These are phyloP conservation scores for Ophiognomonia clavigignenti-juglandacearum DNA, from an alignment of 2,329 filamentous ascomycete species.

Conservation along the genomic window DNA sequence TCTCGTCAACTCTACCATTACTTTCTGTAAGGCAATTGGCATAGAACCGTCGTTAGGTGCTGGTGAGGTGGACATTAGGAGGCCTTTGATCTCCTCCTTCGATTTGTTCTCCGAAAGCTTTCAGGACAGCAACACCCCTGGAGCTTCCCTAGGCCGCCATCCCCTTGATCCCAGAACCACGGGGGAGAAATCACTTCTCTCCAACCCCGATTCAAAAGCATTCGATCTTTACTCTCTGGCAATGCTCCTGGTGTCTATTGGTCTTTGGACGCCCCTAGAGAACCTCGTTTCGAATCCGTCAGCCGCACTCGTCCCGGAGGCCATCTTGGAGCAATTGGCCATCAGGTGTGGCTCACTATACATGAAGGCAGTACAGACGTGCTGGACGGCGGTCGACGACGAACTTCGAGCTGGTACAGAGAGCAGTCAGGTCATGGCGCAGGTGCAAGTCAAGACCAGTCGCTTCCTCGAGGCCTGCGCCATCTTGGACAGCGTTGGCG, in stretches of 20 bases:
- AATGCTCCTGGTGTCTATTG: conserved; percentile 68
- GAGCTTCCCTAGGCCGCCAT: conserved; percentile 56
- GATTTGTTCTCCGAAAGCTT: conserved; percentile 61
- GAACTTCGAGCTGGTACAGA: conserved; percentile 43
- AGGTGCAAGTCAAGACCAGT: conserved; percentile 49
- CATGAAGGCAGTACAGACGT: conserved; percentile 68
- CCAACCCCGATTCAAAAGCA: conserved; percentile 50
- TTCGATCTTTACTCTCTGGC: conserved; percentile 70
- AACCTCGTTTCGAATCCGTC: conserved; percentile 41
- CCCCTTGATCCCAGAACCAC: conserved; percentile 55
- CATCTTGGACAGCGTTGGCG: conserved; percentile 55
- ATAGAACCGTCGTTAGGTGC: conserved; percentile 35
- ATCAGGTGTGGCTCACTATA: conserved; percentile 70
- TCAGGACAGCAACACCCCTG: conserved; percentile 23
- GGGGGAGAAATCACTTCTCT: conserved; percentile 38
- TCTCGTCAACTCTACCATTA: conserved; percentile 61
- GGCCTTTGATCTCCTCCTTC: conserved; percentile 68
- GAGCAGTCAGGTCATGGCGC: conserved; percentile 47
- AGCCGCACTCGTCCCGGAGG: conserved; percentile 51
- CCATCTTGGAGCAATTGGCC: conserved; percentile 57
- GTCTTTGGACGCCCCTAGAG: conserved; percentile 67
- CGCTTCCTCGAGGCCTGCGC: conserved; percentile 59
- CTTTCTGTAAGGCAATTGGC: conserved; percentile 52
- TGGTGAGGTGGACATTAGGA: conserved; percentile 56
- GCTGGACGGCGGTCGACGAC: conserved; percentile 65